Conservation (phyloP, 129 eudicot species). For the Ambrosia trifida region DNA sequence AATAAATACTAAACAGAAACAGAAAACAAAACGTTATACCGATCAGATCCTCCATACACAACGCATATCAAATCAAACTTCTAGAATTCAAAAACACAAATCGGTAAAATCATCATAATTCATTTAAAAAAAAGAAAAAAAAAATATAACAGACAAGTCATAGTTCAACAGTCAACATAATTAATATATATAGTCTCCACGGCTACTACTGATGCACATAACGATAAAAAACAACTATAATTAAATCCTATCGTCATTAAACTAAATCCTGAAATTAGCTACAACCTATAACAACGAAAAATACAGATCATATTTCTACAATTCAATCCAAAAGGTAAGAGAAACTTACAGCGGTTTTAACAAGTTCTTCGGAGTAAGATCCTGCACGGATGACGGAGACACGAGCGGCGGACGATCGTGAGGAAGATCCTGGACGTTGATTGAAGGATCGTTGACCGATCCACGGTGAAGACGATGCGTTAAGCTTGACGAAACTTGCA, state of each 20-base stretch:
- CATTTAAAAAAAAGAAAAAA: too few relatives aligned
- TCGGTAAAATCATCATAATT: too few relatives aligned
- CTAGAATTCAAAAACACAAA: not conserved
- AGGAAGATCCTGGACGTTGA: constrained; percentile 57
- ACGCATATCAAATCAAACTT: constrained; percentile 10
- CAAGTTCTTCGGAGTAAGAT: constrained; percentile 86
- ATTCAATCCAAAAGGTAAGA: not conserved
- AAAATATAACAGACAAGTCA: too few relatives aligned
- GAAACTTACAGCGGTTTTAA: constrained; percentile 71
- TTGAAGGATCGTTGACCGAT: constrained; percentile 69
- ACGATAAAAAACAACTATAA: too few relatives aligned
- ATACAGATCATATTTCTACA: not conserved
- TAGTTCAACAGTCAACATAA: too few relatives aligned
- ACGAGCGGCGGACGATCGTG: constrained; percentile 47
- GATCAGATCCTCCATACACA: constrained; percentile 19
- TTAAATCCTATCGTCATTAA: too few relatives aligned
- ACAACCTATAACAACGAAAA: too few relatives aligned
- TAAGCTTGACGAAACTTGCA: constrained; percentile 63
- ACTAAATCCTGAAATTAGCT: too few relatives aligned
- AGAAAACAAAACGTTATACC: constrained; percentile 3
- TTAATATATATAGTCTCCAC: too few relatives aligned
- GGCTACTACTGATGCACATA: too few relatives aligned
- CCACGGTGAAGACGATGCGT: constrained; percentile 63
- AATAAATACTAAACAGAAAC: not conserved
- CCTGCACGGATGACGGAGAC: constrained; percentile 73